phyloP scores from a whole-genome alignment of 177 flowering plant species.

The Vitis hybrid region DNA sequence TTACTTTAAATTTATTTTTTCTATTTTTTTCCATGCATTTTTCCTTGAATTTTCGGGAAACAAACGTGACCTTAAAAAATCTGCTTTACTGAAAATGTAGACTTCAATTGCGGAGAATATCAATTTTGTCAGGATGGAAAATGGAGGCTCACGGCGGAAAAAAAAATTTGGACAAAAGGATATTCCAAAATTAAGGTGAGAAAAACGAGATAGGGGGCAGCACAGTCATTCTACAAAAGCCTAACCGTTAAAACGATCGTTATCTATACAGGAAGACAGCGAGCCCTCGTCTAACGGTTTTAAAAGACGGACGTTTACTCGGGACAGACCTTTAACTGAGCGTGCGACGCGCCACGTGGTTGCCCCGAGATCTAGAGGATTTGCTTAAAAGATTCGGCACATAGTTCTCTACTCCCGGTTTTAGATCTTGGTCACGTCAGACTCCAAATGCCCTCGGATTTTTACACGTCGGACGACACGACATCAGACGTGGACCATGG shows the following conservation, averaged over 20 bases:
- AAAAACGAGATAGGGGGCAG: too few species aligned
- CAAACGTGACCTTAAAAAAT: too few species aligned
- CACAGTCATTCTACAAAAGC: too few species aligned
- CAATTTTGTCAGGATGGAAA: too few species aligned
- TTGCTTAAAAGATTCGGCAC: constrained; percentile 16
- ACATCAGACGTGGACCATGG: constrained; percentile 13
- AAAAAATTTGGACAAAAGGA: too few species aligned
- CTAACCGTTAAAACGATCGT: background rate
- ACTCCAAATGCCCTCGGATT: constrained; percentile 1
- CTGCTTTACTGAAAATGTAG: too few species aligned
- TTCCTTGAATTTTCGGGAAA: too few species aligned
- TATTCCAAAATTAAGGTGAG: too few species aligned
- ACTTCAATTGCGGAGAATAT: too few species aligned
- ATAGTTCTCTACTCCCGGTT: constrained; percentile 2
- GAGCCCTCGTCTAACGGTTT: background rate
- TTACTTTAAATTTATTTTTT: too few species aligned
- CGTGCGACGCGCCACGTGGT: constrained; percentile 22
- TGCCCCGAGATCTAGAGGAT: constrained; percentile 9
- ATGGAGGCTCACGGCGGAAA: too few species aligned
- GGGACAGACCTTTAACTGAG: constrained; percentile 6
- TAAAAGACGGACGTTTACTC: background rate
- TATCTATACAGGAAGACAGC: background rate
- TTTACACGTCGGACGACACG: constrained; percentile 1
- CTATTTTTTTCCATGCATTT: too few species aligned
- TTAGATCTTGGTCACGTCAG: constrained; percentile 29